Evolutionary conservation across 345 rosid genomes (phyloP), one percentile per base, ranked within the genome.

Genomic region (Citrus inodora): DNA sequence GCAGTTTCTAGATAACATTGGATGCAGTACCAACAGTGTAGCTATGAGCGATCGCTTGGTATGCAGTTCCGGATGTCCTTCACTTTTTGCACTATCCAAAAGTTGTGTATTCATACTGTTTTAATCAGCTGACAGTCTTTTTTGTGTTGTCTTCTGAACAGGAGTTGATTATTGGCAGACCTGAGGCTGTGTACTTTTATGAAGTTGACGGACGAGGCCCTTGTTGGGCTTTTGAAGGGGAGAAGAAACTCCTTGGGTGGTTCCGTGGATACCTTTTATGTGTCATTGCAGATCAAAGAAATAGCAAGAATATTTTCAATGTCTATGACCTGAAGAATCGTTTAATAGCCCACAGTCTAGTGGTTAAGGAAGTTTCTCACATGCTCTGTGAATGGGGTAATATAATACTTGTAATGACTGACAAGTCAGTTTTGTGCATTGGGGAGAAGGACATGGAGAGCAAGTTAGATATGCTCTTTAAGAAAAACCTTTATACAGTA

Each of bases 401-500:
- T 78, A 87, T 94, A 72, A 85, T 96, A 79, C 97, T 94, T 78
- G 85, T 96, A 82, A 80, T 85, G 86, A 78, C 83, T 13, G 97
- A 94, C 75, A 94, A 90, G 77, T 88, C 94, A 67, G 88, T 88
- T 64, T 80, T 96, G 86, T 94, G 97, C 77, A 83, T 96, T 51
- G 90, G 95, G 60, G 98, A 96, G 91, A 96, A 96, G 86, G 99
- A 96, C 84, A 94, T 96, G 99, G 99, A 96, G 84, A 94, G 99
- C 89, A 96, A 96, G 87, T 83, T 94, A 72, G 98, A 96, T 85
- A 94, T 96, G 98, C 94, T 96, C 71, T 96, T 92, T 87, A 96
- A 94, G 97, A 96, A 92, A 83, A 94, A 96, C 77, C 91, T 89
- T 61, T 96, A 94, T 82, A 92, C 97, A 21, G 94, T 90, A 56